phyloP scores from a whole-genome alignment of 2,329 filamentous ascomycete genomes.

The Aureobasidium sp. region DNA sequence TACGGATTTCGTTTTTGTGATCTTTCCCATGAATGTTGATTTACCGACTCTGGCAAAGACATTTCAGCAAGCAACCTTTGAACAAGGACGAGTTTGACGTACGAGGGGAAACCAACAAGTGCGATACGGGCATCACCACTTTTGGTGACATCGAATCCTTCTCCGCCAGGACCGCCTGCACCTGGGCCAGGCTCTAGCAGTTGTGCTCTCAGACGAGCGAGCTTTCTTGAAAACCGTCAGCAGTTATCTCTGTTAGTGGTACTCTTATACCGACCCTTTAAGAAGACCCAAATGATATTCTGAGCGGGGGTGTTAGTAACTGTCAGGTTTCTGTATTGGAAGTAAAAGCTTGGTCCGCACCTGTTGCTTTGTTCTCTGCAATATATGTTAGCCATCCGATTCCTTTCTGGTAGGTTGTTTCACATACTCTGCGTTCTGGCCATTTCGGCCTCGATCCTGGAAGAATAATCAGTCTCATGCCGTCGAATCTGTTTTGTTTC shows the following conservation, averaged over 20 bases:
- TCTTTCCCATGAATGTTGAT: conserved; percentile 96
- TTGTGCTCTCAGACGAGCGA: conserved; percentile 87
- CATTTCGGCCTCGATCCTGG: conserved; percentile 99
- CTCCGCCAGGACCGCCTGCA: conserved; percentile 64
- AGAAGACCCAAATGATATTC: conserved; percentile 97
- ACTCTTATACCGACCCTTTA: conserved; percentile 64
- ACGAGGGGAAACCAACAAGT: conserved; percentile 91
- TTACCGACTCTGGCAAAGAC: conserved; percentile 61
- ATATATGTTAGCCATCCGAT: conserved; percentile 25
- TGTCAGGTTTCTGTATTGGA: neutral
- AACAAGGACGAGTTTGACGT: neutral
- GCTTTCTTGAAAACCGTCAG: conserved; percentile 57
- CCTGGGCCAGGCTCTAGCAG: conserved; percentile 83
- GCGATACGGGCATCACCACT: conserved; percentile 94
- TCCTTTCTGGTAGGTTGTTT: neutral
- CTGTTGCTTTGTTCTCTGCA: conserved; percentile 95
- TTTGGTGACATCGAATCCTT: conserved; percentile 85
- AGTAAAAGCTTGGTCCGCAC: conserved; percentile 45
- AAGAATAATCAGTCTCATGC: conserved; percentile 6
- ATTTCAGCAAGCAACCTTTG: neutral
- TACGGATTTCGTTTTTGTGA: conserved; percentile 95
- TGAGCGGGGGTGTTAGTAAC: conserved; percentile 39
- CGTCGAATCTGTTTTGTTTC: neutral
- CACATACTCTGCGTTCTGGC: conserved; percentile 87
- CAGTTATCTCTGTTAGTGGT: neutral